Evolutionary conservation across 371 early-diverging fungal species (phyloP).

Genomic region (Choanephora cucurbitarum): DNA sequence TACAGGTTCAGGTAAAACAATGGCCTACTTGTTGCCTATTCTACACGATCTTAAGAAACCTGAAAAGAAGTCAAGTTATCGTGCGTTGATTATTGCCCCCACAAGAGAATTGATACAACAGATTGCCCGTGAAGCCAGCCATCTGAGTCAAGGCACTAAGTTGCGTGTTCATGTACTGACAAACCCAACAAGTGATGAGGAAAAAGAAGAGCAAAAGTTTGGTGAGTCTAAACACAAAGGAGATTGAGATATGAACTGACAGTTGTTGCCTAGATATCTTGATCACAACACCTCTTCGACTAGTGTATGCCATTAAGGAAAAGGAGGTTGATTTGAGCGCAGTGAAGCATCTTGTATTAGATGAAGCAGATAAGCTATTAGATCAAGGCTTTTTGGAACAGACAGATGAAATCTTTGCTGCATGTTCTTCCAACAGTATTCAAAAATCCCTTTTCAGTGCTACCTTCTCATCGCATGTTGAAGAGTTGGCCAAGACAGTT

Average conservation of each 20-base stretch:
- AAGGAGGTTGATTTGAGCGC: constrained; percentile 75
- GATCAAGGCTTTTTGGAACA: constrained; percentile 92
- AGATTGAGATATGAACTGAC: too few species aligned
- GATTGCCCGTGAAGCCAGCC: constrained; percentile 79
- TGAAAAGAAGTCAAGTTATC: constrained; percentile 69
- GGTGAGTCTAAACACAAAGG: constrained; percentile 36
- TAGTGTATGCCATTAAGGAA: constrained; percentile 86
- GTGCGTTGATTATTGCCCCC: constrained; percentile 94
- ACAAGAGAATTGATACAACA: constrained; percentile 98
- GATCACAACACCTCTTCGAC: constrained; percentile 88
- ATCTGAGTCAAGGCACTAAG: constrained; percentile 68
- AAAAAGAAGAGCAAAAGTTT: constrained; percentile 69
- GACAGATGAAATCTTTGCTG: constrained; percentile 86
- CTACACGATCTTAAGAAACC: constrained; percentile 79
- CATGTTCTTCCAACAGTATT: constrained; percentile 73
- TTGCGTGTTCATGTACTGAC: constrained; percentile 80
- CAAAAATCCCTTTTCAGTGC: constrained; percentile 94
- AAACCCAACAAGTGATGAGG: constrained; percentile 69
- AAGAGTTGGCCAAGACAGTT: constrained; percentile 84
- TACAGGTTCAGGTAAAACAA: constrained; percentile 99
- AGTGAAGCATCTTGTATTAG: constrained; percentile 78
- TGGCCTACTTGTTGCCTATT: constrained; percentile 94
- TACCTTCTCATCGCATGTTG: constrained; percentile 91
- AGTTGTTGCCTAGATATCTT: constrained; percentile 91
- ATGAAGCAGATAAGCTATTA: constrained; percentile 94